Conservation (phyloP, 495 filamentous ascomycete genomes). For the Amniculicola lignicola region DNA sequence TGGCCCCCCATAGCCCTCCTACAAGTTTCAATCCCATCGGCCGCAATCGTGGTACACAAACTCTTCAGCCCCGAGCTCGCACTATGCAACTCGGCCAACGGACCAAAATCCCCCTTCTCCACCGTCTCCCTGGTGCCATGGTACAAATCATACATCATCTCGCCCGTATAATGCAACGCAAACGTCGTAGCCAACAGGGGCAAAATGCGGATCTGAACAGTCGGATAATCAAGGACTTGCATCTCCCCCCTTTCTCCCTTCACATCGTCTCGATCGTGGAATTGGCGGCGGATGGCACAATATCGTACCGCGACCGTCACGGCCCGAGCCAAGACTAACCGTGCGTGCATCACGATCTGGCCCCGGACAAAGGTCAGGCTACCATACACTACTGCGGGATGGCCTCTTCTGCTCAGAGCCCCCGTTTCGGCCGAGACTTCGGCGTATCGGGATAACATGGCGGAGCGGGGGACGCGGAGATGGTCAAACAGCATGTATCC, state of each 20-base stretch:
- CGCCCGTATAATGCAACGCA: slow-evolving; percentile 51
- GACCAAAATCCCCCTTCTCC: slow-evolving; percentile 44
- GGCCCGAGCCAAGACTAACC: slow-evolving; percentile 48
- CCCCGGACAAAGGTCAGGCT: slow-evolving; percentile 49
- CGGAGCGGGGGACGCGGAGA: slow-evolving; percentile 48
- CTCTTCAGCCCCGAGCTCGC: slow-evolving; percentile 51
- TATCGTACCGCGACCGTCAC: slow-evolving; percentile 51
- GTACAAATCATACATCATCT: slow-evolving; percentile 46
- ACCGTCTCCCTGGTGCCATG: slow-evolving; percentile 42
- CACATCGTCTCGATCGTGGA: slow-evolving; percentile 46
- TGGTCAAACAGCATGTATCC: slow-evolving; percentile 52
- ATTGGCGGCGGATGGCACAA: slow-evolving; percentile 46
- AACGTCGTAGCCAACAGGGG: slow-evolving; percentile 50
- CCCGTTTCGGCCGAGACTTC: slow-evolving; percentile 46
- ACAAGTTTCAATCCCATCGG: slow-evolving; percentile 52
- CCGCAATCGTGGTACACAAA: slow-evolving; percentile 49
- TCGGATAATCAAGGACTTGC: slow-evolving; percentile 50
- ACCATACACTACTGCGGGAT: slow-evolving; percentile 48
- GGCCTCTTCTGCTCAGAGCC: slow-evolving; percentile 42
- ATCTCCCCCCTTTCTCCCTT: slow-evolving; percentile 41
- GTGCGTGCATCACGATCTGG: slow-evolving; percentile 49
- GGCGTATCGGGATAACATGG: slow-evolving; percentile 48
- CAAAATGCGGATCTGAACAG: slow-evolving; percentile 50
- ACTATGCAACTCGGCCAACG: slow-evolving; percentile 49
- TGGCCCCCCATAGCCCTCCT: slow-evolving; percentile 51